Evolutionary conservation across 2,329 filamentous ascomycete species (phyloP).

Genomic region (Onygenales sp.): DNA sequence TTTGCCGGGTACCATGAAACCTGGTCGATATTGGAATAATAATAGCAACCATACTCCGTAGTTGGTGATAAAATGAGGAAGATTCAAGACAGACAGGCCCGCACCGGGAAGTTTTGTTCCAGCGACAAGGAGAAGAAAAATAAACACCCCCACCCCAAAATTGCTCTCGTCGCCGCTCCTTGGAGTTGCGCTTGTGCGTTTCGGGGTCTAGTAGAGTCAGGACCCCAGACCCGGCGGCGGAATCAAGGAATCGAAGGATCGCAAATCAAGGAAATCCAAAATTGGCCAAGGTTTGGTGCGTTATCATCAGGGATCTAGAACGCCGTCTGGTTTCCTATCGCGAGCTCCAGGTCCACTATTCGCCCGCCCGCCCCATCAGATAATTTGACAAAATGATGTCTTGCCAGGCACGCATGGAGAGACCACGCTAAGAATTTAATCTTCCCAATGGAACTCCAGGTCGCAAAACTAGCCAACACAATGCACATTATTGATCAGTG

Average conservation of each 20-base stretch:
- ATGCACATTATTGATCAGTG: neutral
- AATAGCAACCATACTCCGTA: too few relatives aligned
- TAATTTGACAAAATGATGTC: neutral
- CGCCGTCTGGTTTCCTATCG: neutral
- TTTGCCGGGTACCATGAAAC: too few relatives aligned
- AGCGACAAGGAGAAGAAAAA: too few relatives aligned
- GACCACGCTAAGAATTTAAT: neutral
- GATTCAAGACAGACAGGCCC: too few relatives aligned
- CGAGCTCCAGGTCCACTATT: neutral
- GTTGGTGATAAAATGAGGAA: too few relatives aligned
- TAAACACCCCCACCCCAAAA: too few relatives aligned
- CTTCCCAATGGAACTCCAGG: neutral
- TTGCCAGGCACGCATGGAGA: neutral
- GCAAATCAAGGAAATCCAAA: constrained; percentile 1
- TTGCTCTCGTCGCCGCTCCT: neutral
- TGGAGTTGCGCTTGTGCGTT: neutral
- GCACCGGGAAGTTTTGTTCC: too few relatives aligned
- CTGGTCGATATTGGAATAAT: too few relatives aligned
- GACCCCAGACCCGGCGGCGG: neutral
- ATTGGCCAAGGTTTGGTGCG: neutral
- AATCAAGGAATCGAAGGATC: neutral
- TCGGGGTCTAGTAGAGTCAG: neutral
- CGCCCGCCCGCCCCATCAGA: neutral
- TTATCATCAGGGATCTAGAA: neutral
- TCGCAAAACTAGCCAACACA: neutral